Evolutionary conservation across 371 early-diverging fungal species (phyloP).

Genomic region (Circinella minor): DNA sequence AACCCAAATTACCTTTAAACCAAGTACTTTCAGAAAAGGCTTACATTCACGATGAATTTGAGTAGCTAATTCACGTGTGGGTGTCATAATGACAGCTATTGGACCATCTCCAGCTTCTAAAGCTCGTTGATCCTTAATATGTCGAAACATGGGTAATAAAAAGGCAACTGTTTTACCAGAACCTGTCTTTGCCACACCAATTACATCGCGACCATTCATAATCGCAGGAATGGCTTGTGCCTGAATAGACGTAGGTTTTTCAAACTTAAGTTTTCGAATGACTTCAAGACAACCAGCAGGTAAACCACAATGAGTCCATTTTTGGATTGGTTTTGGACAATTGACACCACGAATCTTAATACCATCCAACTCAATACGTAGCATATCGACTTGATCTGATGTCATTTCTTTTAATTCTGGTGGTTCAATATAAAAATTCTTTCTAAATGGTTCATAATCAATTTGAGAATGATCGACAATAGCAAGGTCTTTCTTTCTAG

Average conservation of each 20-base stretch:
- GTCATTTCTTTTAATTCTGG: constrained; percentile 86
- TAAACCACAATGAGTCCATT: constrained; percentile 97
- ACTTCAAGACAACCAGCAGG: constrained; percentile 74
- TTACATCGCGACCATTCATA: constrained; percentile 96
- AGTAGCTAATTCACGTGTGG: constrained; percentile 98
- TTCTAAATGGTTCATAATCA: constrained; percentile 89
- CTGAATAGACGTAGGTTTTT: constrained; percentile 94
- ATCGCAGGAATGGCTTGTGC: constrained; percentile 98
- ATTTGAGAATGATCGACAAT: constrained; percentile 88
- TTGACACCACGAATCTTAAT: constrained; percentile 90
- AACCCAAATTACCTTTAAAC: constrained; percentile 51
- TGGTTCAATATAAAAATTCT: constrained; percentile 97
- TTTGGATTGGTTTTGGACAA: constrained; percentile 92
- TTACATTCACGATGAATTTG: constrained; percentile 96
- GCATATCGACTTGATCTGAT: constrained; percentile 81
- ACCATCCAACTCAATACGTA: constrained; percentile 88
- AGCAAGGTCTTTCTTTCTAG: constrained; percentile 92
- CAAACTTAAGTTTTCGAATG: constrained; percentile 84
- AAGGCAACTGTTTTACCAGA: constrained; percentile 98
- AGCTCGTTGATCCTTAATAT: constrained; percentile 94
- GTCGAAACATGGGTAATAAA: constrained; percentile 95
- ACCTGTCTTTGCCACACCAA: constrained; percentile 99
- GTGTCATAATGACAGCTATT: constrained; percentile 96
- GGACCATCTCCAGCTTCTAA: constrained; percentile 90
- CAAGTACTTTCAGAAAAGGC: constrained; percentile 83